Conservation (phyloP, 78 protist species). For the Emiliania huxleyi region DNA sequence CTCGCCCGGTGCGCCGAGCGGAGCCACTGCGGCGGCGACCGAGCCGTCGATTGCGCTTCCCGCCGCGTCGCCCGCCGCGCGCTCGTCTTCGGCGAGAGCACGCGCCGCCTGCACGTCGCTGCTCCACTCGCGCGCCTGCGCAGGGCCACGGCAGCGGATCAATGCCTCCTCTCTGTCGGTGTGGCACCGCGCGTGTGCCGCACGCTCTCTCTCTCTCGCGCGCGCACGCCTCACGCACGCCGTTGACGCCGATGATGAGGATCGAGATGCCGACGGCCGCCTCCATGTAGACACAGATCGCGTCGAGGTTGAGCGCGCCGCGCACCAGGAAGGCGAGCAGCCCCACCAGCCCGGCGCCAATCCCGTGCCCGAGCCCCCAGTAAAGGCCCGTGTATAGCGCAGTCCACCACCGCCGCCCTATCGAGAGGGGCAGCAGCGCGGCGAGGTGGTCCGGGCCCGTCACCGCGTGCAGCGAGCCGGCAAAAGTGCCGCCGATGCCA, state of each 20-base stretch:
- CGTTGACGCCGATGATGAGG: background rate
- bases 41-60: background rate
- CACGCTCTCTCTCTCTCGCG: too few species aligned
- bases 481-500: background rate
- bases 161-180: too few species aligned
- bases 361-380: constrained; percentile 34
- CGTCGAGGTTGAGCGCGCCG: background rate
- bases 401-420: constrained; percentile 31
- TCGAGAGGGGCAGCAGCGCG: background rate
- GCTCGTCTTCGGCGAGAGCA: background rate
- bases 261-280: constrained; percentile 12
- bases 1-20: too few species aligned
- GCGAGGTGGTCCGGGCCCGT: constrained; percentile 37
- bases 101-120: background rate
- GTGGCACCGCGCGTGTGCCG: too few species aligned
- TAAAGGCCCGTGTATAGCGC: background rate
- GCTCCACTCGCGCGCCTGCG: background rate
- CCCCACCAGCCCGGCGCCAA: background rate
- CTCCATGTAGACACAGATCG: background rate
- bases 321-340: background rate
- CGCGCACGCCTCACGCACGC: constrained; percentile 1
- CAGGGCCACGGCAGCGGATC: too few species aligned
- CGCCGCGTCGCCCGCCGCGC: background rate
- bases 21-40: background rate
- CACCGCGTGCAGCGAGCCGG: constrained; percentile 32